Evolutionary conservation across 2,329 filamentous ascomycete genomes (phyloP).

Genomic region (Ceratocystis papillata): DNA sequence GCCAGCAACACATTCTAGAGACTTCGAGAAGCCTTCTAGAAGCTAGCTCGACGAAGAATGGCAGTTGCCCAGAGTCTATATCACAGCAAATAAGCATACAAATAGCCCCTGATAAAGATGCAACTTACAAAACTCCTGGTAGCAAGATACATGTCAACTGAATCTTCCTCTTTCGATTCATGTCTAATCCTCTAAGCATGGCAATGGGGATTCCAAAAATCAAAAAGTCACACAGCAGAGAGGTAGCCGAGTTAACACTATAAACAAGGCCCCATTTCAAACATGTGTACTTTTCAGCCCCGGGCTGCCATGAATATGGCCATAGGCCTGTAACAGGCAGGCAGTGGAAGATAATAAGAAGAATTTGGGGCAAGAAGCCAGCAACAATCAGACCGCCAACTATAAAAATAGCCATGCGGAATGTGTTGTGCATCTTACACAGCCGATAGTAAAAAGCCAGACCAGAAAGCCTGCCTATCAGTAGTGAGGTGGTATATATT

Average conservation of each 20-base stretch:
- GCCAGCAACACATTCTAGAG: background rate
- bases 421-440: conserved; percentile 32
- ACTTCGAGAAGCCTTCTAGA: background rate
- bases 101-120: background rate
- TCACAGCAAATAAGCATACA: too few relatives aligned
- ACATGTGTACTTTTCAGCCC: conserved; percentile 35
- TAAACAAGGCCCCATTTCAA: conserved; percentile 43
- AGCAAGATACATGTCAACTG: conserved; percentile 40
- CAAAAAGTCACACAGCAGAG: conserved; percentile 40
- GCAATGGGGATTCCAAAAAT: conserved; percentile 42
- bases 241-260: conserved; percentile 40
- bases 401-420: conserved; percentile 32
- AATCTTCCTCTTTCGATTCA: conserved; percentile 37
- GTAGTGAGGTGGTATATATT: conserved; percentile 41
- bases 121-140: conserved; percentile 39
- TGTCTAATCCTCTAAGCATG: conserved; percentile 38
- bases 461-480: conserved; percentile 42
- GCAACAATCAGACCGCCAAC: conserved; percentile 33
- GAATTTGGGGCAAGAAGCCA: conserved; percentile 39
- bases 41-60: background rate
- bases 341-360: conserved; percentile 43
- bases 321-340: conserved; percentile 40
- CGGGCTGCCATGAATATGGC: conserved; percentile 40
- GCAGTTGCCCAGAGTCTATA: background rate
- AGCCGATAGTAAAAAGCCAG: conserved; percentile 43